These are phyloP conservation scores for Centrapalus pauciflorus DNA, from an alignment of 129 eudicot genomes.

Conservation along the genomic window DNA sequence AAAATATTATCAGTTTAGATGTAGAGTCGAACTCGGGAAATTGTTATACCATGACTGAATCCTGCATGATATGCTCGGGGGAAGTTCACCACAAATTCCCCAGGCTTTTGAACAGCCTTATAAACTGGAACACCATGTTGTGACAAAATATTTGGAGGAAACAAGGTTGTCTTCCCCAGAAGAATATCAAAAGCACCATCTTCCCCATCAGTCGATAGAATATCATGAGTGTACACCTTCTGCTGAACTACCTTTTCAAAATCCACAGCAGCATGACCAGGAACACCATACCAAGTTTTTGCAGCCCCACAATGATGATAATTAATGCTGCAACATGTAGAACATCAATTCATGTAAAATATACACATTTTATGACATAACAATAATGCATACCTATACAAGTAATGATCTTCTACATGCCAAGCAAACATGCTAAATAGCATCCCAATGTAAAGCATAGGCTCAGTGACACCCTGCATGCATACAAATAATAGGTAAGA, in stretches of 20 bases:
- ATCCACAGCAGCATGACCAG: constrained; percentile 85
- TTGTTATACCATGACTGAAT: constrained; percentile 85
- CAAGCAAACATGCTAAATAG: constrained; percentile 98
- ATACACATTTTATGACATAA: background rate
- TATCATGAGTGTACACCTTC: constrained; percentile 68
- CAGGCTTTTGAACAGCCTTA: constrained; percentile 96
- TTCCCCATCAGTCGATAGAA: constrained; percentile 72
- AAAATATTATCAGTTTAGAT: background rate
- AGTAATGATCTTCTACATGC: constrained; percentile 99
- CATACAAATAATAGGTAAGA: constrained; percentile 14
- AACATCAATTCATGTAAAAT: background rate
- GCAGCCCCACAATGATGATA: constrained; percentile 99
- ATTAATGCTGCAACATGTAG: constrained; percentile 59
- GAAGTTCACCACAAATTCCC: constrained; percentile 82
- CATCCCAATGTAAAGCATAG: constrained; percentile 99
- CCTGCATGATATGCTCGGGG: constrained; percentile 99
- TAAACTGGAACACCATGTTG: constrained; percentile 80
- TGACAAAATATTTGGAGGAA: constrained; percentile 80
- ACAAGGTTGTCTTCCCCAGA: constrained; percentile 90
- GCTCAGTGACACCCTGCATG: constrained; percentile 94
- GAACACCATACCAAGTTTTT: constrained; percentile 99
- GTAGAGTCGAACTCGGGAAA: background rate
- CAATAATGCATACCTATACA: constrained; percentile 62
- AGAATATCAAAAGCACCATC: constrained; percentile 98
- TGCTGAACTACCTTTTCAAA: constrained; percentile 84